Conservation (phyloP, 495 filamentous ascomycete genomes). For the Pyrenula massariospora region DNA sequence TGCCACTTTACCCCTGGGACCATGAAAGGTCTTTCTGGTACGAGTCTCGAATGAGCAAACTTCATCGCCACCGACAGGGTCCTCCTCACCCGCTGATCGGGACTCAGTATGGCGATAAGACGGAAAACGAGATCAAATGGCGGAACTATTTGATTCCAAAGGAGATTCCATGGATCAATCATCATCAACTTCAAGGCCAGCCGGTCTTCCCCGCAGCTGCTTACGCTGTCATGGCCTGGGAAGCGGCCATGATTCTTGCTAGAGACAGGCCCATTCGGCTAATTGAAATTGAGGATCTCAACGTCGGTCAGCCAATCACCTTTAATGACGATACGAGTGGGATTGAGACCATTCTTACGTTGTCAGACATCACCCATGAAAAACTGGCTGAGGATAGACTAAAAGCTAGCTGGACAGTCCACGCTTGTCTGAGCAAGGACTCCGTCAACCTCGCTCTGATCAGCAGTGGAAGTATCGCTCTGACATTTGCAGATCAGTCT, state of each 20-base stretch:
- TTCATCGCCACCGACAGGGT: conserved; percentile 15
- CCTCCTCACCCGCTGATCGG: conserved; percentile 24
- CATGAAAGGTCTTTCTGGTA: conserved; percentile 16
- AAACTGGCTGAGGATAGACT: too few relatives aligned
- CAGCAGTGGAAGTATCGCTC: too few relatives aligned
- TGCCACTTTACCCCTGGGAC: conserved; percentile 28
- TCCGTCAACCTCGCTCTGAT: too few relatives aligned
- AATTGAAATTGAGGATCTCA: neutral
- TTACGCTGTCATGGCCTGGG: conserved; percentile 32
- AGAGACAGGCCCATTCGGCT: neutral
- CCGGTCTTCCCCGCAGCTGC: conserved; percentile 37
- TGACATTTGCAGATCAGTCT: too few relatives aligned
- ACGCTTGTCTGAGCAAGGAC: too few relatives aligned
- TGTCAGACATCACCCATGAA: neutral
- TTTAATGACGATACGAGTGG: neutral
- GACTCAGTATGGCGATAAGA: conserved; percentile 7
- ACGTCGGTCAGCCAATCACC: neutral
- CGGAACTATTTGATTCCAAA: conserved; percentile 10
- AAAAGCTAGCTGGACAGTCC: too few relatives aligned
- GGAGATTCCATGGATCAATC: conserved; percentile 6
- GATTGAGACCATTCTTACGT: neutral
- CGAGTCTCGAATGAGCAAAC: conserved; percentile 15
- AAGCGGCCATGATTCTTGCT: conserved; percentile 15
- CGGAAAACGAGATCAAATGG: conserved; percentile 12
- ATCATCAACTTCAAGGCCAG: conserved; percentile 17